Evolutionary conservation across 169 alveolate species (phyloP).

Genomic region (Toxoplasma gondii): DNA sequence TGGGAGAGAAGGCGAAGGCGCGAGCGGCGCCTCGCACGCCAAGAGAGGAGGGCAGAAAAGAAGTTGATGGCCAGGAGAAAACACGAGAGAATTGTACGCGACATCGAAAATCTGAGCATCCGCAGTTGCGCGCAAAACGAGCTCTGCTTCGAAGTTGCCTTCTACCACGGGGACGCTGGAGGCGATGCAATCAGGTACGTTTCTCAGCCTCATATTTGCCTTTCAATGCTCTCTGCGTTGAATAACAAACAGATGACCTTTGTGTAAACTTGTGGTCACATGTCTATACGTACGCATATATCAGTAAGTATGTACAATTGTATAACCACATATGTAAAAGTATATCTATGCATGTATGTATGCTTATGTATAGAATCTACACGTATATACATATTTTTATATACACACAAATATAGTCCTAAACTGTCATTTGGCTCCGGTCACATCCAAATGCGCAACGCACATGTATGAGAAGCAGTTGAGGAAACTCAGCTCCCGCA

Average conservation of each 20-base stretch:
- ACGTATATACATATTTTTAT: neutral
- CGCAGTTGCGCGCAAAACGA: neutral
- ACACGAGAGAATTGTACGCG: neutral
- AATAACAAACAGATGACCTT: neutral
- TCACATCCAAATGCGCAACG: neutral
- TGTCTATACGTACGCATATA: neutral
- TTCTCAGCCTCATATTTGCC: neutral
- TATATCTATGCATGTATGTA: neutral
- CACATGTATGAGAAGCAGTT: too few species aligned
- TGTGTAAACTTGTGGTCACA: neutral
- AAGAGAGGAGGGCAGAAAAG: neutral
- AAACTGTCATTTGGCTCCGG: neutral
- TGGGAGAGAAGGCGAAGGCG: neutral
- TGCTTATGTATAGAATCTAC: neutral
- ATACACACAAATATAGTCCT: neutral
- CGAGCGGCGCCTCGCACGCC: neutral
- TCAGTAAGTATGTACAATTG: neutral
- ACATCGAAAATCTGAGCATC: neutral
- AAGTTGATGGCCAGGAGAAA: neutral
- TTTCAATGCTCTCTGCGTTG: neutral
- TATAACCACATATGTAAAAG: neutral
- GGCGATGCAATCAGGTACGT: neutral
- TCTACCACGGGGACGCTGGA: neutral
- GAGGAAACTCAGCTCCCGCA: too few species aligned
- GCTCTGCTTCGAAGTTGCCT: neutral